These are phyloP conservation scores for Citrus trifoliata DNA, from an alignment of 345 rosid species.

Conservation along the genomic window DNA sequence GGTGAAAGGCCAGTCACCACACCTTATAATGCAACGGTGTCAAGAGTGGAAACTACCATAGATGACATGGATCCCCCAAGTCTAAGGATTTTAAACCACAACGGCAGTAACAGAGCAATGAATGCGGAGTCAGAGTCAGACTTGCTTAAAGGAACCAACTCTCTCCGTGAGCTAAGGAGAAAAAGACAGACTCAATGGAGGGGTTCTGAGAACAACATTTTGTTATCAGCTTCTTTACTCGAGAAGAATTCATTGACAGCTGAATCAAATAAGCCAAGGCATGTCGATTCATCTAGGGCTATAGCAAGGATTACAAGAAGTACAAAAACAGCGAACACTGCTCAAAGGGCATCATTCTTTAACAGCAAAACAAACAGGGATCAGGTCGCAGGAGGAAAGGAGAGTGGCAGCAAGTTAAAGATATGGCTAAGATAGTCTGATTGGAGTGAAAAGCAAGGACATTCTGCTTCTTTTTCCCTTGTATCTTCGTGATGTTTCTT, in stretches of 20 bases:
- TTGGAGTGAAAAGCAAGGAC: neutral
- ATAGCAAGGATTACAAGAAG: conserved; percentile 30
- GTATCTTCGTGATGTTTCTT: no score
- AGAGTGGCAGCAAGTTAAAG: conserved; percentile 21
- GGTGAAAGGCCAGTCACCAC: conserved; percentile 20
- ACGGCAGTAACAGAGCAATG: conserved; percentile 7
- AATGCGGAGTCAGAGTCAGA: conserved; percentile 16
- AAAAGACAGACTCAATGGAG: conserved; percentile 30
- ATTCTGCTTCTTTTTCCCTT: no score
- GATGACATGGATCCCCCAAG: conserved; percentile 15
- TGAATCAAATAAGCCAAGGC: conserved; percentile 22
- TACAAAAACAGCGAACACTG: conserved; percentile 13
- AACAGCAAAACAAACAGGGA: conserved; percentile 17
- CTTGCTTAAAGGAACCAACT: conserved; percentile 36
- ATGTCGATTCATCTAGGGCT: conserved; percentile 26
- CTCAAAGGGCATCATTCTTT: conserved; percentile 11
- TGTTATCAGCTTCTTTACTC: conserved; percentile 15
- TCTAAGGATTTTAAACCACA: conserved; percentile 20
- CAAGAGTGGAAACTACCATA: conserved; percentile 14
- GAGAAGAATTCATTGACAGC: conserved; percentile 23
- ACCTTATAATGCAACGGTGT: conserved; percentile 7
- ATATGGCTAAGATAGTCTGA: conserved; percentile 26
- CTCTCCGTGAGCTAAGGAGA: conserved; percentile 33
- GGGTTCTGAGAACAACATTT: conserved; percentile 30
- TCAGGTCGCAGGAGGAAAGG: conserved; percentile 14